Base-by-base conservation (phyloP, 1,284 basidiomycete genomes). In the Leccinum subfulvum region DNA sequence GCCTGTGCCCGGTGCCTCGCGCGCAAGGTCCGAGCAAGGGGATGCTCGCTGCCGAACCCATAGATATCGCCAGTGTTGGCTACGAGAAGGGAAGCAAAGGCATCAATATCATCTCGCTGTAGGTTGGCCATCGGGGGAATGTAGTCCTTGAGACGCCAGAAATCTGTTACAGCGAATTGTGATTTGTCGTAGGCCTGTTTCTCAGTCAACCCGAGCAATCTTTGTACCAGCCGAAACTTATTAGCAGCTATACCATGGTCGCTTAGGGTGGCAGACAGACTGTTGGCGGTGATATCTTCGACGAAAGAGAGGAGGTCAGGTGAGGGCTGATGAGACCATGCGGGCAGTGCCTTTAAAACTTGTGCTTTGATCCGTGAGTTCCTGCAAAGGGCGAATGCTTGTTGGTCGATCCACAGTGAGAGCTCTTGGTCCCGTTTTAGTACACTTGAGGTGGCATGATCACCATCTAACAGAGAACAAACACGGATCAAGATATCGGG, bases 61-160 rank as follows among this genome's bases (percentile, higher is more conserved):
- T 82, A 80, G 54, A 91, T 81, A 30, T 76, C 77, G 0, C 90
- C 90, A 60, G 81, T 77, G 55, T 86, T 80, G 7, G 79, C 69
- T n/a, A 85, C 77, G 13, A 97, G 77, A 8, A 96, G 77, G 13
- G 85, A 81, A n/a, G 89, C 82, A 66, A 96, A 94, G 0, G 91
- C 90, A 57, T 86, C 79, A 4, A 89, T 80, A 65, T 94, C 91
- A 37, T 87, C 84, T 41, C 81, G 80, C 44, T 84, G 82, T 30
- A 91, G 74, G 28, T 81, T 75, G 3, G 80, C 75, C 1, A 67
- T 67, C 1, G 79, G 62, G 3, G 89, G 89, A 47, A 95, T 89
- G 67, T 82, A 87, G 18, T 86, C 84, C 70, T 92, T 93, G 68
- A 96, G 77, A 44, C 85, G 82, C 94, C 94, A 96, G 72, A 96